Conservation (phyloP, 2,329 filamentous ascomycete genomes). For the Aspergillus unguis region DNA sequence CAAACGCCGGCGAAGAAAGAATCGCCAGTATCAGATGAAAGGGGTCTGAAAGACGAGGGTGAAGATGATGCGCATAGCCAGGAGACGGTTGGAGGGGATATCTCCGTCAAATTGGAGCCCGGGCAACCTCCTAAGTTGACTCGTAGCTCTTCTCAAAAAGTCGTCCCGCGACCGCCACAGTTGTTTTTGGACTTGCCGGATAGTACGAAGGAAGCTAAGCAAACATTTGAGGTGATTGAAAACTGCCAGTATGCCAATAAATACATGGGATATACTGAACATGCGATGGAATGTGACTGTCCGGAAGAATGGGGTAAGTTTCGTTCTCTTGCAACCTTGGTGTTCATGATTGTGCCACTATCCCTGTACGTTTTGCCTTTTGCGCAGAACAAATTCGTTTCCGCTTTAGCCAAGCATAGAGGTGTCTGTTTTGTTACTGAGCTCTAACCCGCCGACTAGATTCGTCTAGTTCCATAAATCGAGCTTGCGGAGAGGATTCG, state of each 20-base stretch:
- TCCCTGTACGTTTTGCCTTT: neutral
- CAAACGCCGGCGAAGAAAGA: slow-evolving; percentile 31
- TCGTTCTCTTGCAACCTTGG: slow-evolving; percentile 4
- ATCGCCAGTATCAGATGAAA: slow-evolving; percentile 17
- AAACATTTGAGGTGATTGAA: slow-evolving; percentile 74
- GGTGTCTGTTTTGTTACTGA: no score
- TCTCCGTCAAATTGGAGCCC: slow-evolving; percentile 61
- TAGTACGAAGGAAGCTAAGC: slow-evolving; percentile 70
- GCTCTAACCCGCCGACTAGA: slow-evolving; percentile 39
- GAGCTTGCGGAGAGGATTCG: slow-evolving; percentile 90
- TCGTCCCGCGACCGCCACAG: slow-evolving; percentile 58
- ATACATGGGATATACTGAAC: slow-evolving; percentile 84
- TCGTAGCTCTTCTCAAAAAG: slow-evolving; percentile 71
- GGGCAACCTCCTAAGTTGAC: slow-evolving; percentile 68
- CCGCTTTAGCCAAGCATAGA: no score
- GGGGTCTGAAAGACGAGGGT: slow-evolving; percentile 24
- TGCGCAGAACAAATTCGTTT: neutral
- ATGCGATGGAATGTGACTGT: slow-evolving; percentile 94
- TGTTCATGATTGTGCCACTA: neutral
- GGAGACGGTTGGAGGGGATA: slow-evolving; percentile 57
- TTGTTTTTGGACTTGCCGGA: slow-evolving; percentile 75
- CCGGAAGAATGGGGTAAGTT: slow-evolving; percentile 87
- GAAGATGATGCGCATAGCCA: slow-evolving; percentile 15
- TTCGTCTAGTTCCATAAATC: slow-evolving; percentile 56
- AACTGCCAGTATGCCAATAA: slow-evolving; percentile 91